These are phyloP conservation scores for Trypanosoma caninum DNA, from an alignment of 208 protist genomes.

Conservation along the genomic window DNA sequence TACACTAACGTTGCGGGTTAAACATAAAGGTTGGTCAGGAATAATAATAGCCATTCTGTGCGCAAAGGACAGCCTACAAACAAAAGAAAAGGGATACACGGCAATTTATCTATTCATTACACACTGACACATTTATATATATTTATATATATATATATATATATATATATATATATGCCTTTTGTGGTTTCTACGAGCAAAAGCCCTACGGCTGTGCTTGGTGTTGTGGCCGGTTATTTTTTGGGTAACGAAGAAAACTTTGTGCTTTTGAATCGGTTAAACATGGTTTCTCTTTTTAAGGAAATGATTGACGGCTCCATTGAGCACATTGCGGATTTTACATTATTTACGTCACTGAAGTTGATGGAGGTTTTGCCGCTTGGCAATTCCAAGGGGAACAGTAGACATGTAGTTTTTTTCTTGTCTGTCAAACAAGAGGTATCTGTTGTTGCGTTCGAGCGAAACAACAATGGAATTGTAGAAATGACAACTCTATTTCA, in stretches of 20 bases:
- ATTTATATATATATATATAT: slow-evolving; percentile 10
- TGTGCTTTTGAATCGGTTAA: slow-evolving; percentile 54
- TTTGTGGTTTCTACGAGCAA: slow-evolving; percentile 59
- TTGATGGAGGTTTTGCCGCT: slow-evolving; percentile 62
- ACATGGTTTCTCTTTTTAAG: slow-evolving; percentile 47
- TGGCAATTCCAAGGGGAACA: slow-evolving; percentile 21
- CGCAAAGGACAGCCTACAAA: neutral
- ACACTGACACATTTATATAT: neutral
- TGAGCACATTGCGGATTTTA: slow-evolving; percentile 49
- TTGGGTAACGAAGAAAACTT: slow-evolving; percentile 17
- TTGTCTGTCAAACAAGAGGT: slow-evolving; percentile 76
- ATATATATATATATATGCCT: slow-evolving; percentile 20
- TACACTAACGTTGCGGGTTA: too few species aligned
- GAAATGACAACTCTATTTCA: slow-evolving; percentile 60
- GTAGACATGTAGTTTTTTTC: slow-evolving; percentile 71
- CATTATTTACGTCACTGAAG: slow-evolving; percentile 59
- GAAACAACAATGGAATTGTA: slow-evolving; percentile 7
- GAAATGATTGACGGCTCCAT: slow-evolving; percentile 13
- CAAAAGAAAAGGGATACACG: neutral
- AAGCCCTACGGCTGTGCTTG: slow-evolving; percentile 40
- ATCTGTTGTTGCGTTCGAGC: slow-evolving; percentile 45
- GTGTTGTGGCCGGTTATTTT: slow-evolving; percentile 39
- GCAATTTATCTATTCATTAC: too few species aligned
- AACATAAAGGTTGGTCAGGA: too few species aligned
- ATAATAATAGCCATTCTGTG: too few species aligned